Percentiles rank a stretch among this genome's conserved stretches.
Evolutionary conservation across 2,329 filamentous ascomycete genomes (phyloP).

Genomic region (Apiospora hydei): DNA sequence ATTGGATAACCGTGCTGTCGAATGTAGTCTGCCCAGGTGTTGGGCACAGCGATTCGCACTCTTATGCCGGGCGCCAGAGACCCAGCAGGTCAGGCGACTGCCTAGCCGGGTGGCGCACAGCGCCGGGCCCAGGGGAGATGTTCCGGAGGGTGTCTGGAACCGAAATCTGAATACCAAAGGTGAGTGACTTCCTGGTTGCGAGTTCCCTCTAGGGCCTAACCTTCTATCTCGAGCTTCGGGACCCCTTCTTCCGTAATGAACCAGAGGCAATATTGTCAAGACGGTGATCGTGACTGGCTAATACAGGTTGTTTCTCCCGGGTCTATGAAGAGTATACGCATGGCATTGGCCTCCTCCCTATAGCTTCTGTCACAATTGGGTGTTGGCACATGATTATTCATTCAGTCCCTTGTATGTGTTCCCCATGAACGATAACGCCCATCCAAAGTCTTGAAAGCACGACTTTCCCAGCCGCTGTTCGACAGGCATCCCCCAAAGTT

Average conservation of each 20-base stretch:
- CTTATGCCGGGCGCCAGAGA: neutral
- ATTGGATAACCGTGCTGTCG: too few relatives aligned
- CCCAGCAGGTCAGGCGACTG: neutral
- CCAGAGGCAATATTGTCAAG: neutral
- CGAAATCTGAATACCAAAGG: too few relatives aligned
- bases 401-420: neutral
- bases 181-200: neutral
- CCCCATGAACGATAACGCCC: neutral
- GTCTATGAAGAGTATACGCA: neutral
- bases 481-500: neutral
- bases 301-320: neutral
- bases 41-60: too few relatives aligned
- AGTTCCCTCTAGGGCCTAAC: neutral
- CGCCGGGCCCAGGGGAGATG: too few relatives aligned
- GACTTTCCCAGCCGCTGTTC: neutral
- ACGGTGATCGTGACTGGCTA: neutral
- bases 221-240: neutral
- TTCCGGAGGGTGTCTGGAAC: too few relatives aligned
- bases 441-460: neutral
- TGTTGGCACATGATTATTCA: neutral
- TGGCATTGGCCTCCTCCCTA: neutral
- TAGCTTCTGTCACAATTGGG: neutral
- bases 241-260: neutral
- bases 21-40: neutral
- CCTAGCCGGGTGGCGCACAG: too few relatives aligned